Base-by-base conservation (phyloP, 1,284 basidiomycete genomes). In the Marasmius oreades region DNA sequence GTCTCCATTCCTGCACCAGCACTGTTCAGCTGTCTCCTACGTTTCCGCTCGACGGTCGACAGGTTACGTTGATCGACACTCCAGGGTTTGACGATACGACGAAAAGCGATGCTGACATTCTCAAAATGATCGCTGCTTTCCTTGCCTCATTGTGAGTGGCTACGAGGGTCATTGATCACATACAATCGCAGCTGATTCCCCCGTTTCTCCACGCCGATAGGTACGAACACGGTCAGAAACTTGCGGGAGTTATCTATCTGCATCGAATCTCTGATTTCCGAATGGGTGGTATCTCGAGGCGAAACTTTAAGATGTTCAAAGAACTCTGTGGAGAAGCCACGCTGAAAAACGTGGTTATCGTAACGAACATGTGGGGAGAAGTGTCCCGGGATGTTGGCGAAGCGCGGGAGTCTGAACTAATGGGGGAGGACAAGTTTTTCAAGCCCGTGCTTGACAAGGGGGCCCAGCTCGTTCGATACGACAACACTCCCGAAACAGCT, bases 221-320 rank as follows among this genome's bases (percentile, higher is more conserved):
- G 33, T 31, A 59, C 59, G 65, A 75, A 59, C 63, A 69, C 31
- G 70, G 68, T 0, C 59, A 59, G 33, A 76, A 70, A 55, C 70
- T 81, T 10, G 68, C 70, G 2, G 80, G 80, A 0, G 68, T 82
- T 60, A 68, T 81, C 50, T 81, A 82, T 63, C 66, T 81, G 62
- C 79, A 81, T 60, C 71, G 78, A 16, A 82, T 81, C 61, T 75
- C 77, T 43, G 79, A 82, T 57, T 66, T 70, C 60, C 64, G 75
- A 20, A 71, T 81, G 68, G 73, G 71, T 16, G 78, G 78, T 51
- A 71, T 71, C 5, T 74, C 77, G 11, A 71, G 67, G 26, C 71
- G 73, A 34, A 81, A 80, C 63, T 75, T 81, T 44, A 67, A 65
- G 37, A 75, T 80, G 69, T 80, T 82, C 63, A 70, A 73, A 37